Percentiles rank a stretch among this genome's conserved stretches.
These are phyloP conservation scores for Colletotrichum echinochloae DNA, from an alignment of 2,329 filamentous ascomycete species.

Conservation along the genomic window DNA sequence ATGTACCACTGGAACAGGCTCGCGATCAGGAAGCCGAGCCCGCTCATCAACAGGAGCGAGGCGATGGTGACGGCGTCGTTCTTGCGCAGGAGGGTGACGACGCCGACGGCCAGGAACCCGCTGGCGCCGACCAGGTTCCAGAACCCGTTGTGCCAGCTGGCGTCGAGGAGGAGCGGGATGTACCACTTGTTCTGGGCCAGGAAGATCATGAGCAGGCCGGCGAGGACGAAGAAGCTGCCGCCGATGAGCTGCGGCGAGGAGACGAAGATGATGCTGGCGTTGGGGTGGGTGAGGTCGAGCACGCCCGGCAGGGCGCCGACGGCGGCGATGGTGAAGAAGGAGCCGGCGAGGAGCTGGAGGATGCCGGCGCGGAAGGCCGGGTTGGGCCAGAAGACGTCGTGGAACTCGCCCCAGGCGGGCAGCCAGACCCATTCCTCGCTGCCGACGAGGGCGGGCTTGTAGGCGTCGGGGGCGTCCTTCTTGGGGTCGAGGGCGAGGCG, in stretches of 20 bases:
- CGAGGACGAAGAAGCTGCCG: conserved; percentile 31
- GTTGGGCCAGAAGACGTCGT: conserved; percentile 15
- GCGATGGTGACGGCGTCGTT: conserved; percentile 14
- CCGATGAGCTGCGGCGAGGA: conserved; percentile 33
- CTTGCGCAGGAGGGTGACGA: conserved; percentile 22
- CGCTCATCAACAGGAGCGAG: conserved; percentile 25
- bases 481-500: conserved; percentile 23
- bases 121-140: conserved; percentile 36
- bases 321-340: conserved; percentile 30
- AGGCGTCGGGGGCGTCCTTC: conserved; percentile 29
- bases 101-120: conserved; percentile 25
- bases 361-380: conserved; percentile 32
- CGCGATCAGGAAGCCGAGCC: conserved; percentile 27
- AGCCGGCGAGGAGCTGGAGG: conserved; percentile 27
- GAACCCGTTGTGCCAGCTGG: conserved; percentile 36
- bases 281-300: conserved; percentile 30
- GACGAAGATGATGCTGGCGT: conserved; percentile 29
- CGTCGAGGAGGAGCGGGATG: conserved; percentile 20
- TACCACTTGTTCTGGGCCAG: conserved; percentile 36
- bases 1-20: conserved; percentile 38
- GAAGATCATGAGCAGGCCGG: conserved; percentile 26
- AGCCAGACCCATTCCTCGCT: conserved; percentile 36
- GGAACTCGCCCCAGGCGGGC: conserved; percentile 24
- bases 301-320: conserved; percentile 28
- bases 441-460: conserved; percentile 32